Evolutionary conservation across 1,284 basidiomycete species (phyloP).

Genomic region (Ustilago hordei): DNA sequence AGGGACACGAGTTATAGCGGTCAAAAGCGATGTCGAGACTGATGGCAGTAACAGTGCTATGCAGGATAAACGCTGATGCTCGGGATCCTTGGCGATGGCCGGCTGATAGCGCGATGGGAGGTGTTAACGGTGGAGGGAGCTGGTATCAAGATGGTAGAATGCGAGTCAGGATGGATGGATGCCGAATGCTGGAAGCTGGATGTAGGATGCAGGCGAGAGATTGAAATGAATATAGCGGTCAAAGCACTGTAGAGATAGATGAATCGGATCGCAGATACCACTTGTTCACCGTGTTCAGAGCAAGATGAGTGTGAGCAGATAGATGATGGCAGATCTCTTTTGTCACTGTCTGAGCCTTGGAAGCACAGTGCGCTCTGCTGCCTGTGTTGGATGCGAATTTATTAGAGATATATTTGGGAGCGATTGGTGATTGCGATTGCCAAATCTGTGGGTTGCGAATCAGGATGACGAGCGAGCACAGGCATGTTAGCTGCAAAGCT

Average conservation of each 20-base stretch:
- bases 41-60: not conserved
- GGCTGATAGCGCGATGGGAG: not conserved
- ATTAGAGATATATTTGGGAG: constrained; percentile 7
- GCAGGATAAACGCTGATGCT: not conserved
- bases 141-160: constrained; percentile 4
- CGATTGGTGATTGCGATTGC: not conserved
- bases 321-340: constrained; percentile 8
- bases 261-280: not conserved
- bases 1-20: not conserved
- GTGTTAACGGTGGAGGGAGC: not conserved
- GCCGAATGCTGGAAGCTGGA: constrained; percentile 1
- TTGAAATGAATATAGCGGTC: not conserved
- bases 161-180: not conserved
- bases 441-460: constrained; percentile 16
- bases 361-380: constrained; percentile 1
- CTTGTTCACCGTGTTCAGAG: not conserved
- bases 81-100: not conserved
- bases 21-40: not conserved
- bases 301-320: constrained; percentile 7
- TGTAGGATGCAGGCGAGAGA: not conserved
- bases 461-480: constrained; percentile 49
- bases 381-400: constrained; percentile 7
- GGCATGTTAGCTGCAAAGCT: constrained; percentile 71
- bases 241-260: not conserved
- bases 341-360: not conserved